Conservation (phyloP, 192 early-diverging fungal species). For the Phycomyces blakesleeanus region DNA sequence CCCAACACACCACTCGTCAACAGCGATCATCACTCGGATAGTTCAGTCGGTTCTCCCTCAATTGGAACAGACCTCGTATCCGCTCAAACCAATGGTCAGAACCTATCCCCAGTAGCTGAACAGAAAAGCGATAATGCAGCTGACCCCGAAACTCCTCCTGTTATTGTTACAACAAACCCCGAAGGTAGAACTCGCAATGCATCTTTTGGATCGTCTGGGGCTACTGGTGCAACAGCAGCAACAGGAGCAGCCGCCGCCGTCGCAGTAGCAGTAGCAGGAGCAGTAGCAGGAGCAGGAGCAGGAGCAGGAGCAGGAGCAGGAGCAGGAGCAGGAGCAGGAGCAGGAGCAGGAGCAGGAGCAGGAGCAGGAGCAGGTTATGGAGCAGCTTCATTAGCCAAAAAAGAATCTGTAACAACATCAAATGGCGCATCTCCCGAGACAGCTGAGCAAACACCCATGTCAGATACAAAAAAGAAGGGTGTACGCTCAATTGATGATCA, state of each 20-base stretch:
- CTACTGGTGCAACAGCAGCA: too few relatives aligned
- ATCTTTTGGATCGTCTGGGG: not conserved
- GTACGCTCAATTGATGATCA: not conserved
- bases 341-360: not conserved
- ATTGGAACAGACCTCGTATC: not conserved
- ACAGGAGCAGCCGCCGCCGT: not conserved
- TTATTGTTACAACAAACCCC: not conserved
- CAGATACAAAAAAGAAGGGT: not conserved
- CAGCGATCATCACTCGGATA: too few relatives aligned
- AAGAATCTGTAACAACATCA: not conserved
- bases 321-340: not conserved
- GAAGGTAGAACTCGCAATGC: not conserved
- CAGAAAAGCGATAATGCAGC: not conserved
- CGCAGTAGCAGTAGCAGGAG: not conserved
- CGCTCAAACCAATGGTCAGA: not conserved
- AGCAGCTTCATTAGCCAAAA: not conserved
- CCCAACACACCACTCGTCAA: too few relatives aligned
- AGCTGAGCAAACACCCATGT: not conserved
- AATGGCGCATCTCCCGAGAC: conserved; percentile 1
- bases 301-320: not conserved
- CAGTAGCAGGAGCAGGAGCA: conserved; percentile 3
- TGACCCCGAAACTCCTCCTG: not conserved
- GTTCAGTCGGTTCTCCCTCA: not conserved
- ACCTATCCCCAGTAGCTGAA: not conserved
- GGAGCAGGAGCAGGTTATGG: conserved; percentile 5